Evolutionary conservation across 805 yeast species (phyloP).

Genomic region (Starmerella potacharoeniae): DNA sequence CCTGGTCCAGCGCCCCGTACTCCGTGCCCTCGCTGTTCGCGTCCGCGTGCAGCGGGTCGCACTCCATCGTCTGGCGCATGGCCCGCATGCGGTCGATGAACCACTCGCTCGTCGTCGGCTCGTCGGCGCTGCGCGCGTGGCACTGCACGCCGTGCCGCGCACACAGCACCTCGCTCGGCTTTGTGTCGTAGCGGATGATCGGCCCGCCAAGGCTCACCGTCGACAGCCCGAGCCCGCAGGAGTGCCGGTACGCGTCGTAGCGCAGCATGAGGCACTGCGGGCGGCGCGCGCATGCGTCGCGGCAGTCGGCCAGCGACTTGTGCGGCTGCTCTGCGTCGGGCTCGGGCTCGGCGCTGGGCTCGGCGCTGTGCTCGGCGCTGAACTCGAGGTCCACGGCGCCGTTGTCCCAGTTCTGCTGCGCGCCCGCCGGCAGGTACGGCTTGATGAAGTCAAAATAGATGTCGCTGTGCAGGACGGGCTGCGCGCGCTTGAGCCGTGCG

Average conservation of each 20-base stretch:
- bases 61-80: conserved; percentile 21
- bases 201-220: conserved; percentile 25
- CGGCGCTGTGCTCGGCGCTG: conserved; percentile 4
- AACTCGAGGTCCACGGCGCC: conserved; percentile 21
- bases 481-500: conserved; percentile 13
- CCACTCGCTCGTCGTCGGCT: conserved; percentile 25
- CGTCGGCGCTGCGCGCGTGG: conserved; percentile 7
- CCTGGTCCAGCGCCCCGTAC: conserved; percentile 23
- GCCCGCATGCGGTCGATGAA: conserved; percentile 21
- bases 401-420: conserved; percentile 26
- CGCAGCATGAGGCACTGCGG: conserved; percentile 24
- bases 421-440: conserved; percentile 16
- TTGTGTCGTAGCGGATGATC: conserved; percentile 16
- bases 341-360: conserved; percentile 7
- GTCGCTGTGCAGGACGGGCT: conserved; percentile 20
- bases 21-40: conserved; percentile 21
- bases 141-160: conserved; percentile 13
- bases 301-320: conserved; percentile 20
- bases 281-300: conserved; percentile 17
- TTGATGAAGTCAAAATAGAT: conserved; percentile 24
- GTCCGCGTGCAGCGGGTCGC: conserved; percentile 23
- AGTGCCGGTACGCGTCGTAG: conserved; percentile 21
- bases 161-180: conserved; percentile 10
- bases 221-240: conserved; percentile 25
- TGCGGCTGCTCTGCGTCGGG: conserved; percentile 14